Base-by-base conservation (phyloP, 2,329 filamentous ascomycete species). In the Botrytis fragariae region DNA sequence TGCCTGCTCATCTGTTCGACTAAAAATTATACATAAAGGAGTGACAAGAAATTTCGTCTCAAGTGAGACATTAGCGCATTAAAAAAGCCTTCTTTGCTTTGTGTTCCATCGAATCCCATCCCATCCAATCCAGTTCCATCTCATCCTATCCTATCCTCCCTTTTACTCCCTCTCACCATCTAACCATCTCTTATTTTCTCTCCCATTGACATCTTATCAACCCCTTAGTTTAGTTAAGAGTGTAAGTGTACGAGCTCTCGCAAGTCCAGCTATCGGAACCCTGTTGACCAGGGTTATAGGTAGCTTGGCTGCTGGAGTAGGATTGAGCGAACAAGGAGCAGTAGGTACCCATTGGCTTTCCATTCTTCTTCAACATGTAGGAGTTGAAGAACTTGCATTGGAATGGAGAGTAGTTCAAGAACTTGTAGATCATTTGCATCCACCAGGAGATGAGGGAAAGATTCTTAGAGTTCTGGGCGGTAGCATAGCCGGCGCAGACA, bases 331-430 rank as follows among this genome's bases (percentile, higher is more conserved):
- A 84, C 63, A 84, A 72, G 44, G 80, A 76, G 76, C 83, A 84
- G 74, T 82, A 81, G 20, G 81, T 81, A n/a, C 83, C 82, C 42
- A 80, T 74, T 1, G 81, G 77, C 44, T 74, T 70, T 22, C 81
- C 81, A 74, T 84, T 83, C 78, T 81, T 81, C 73, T 80, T 79
- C 39, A 83, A 74, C 69, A 84, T 77, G 74, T 82, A 85, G 0
- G 81, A 78, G 68, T 82, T 82, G 77, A 84, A 82, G 80, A 82
- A 82, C 25, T 75, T 76, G 72, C 77, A 78, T 63, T 72, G 63
- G 18, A 59, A 69, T 3, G 76, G 71, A 57, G 73, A 72, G 32
- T 75, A 76, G 35, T 61, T 44, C 51, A 62, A 62, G 37, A 29
- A 70, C 35, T 60, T 29, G 22, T 54, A 48, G 32, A 72, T 25